Base-by-base conservation (phyloP, 2,329 filamentous ascomycete genomes). In the Escovopsis sp. region DNA sequence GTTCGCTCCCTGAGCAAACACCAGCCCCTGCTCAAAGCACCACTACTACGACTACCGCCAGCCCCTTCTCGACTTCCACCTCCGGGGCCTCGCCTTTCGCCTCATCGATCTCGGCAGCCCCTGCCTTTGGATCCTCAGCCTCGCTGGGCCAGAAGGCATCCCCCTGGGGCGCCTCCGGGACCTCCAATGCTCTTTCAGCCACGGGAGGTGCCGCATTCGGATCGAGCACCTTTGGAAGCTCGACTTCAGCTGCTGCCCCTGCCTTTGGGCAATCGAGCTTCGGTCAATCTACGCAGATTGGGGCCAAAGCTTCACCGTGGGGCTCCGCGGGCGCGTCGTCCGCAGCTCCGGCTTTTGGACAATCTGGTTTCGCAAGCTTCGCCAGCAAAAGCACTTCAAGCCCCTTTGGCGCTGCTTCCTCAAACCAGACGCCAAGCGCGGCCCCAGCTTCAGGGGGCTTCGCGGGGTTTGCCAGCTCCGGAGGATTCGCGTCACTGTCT, bases 251-350 rank as follows among this genome's bases (percentile, higher is more conserved):
- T 9, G 51, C 60, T 1, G 59, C 70, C 10, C 25, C 25, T 9
- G 59, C 66, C n/a, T 74, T 76, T 51, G 71, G 69, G 4, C 57
- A 70, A 39, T 57, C 70, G 5, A 61, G 61, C 15, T 77, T 78
- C 53, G 74, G 74, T 3, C 66, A 73, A 47, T 61, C 72, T 13
- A 63, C 68, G 7, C 61, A 63, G 11, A 51, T 70, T 25, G 70
- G 70, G 2, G 49, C 62, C 37, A 69, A 67, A 46, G 49, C 62
- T 2, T 78, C 75, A 5, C 72, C 71, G 10, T 79, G 75, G 75
- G 65, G 63, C 4, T 52, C 57, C 2, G 54, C 46, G 12, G 46
- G 53, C 4, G 44, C 48, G n/a, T 39, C 54, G 7, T 13, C 43
- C n/a, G 27, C 20, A 6, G 42, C 59, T 4, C 62, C 71, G 14